A percentile compares a stretch with the other conserved stretches of the same genome.
phyloP scores from a whole-genome alignment of 2,329 filamentous ascomycete species.

The Verticillium isaacii region DNA sequence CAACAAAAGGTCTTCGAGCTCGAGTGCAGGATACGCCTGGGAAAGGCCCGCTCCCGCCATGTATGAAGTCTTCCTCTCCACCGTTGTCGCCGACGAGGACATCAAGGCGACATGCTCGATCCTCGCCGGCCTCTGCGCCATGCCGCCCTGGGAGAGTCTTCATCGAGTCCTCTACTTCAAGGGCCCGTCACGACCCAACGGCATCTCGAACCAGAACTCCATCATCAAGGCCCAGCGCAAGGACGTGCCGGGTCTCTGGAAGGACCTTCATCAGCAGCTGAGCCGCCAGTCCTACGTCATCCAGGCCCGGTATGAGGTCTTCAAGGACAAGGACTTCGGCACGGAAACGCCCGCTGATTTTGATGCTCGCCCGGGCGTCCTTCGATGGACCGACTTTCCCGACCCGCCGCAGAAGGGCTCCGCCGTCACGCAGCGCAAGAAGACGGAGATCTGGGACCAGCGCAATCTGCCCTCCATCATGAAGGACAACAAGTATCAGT shows the following conservation, averaged over 20 bases:
- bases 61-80: constrained; percentile 57
- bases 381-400: constrained; percentile 57
- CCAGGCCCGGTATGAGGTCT: constrained; percentile 50
- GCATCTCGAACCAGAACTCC: constrained; percentile 35
- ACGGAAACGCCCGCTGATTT: constrained; percentile 29
- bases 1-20: background rate
- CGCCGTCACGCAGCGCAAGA: constrained; percentile 45
- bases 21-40: background rate
- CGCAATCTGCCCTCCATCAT: constrained; percentile 42
- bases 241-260: constrained; percentile 39
- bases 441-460: constrained; percentile 51
- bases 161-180: constrained; percentile 51
- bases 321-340: constrained; percentile 42
- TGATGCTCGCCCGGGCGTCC: constrained; percentile 37
- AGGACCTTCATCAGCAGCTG: constrained; percentile 49
- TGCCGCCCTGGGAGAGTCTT: constrained; percentile 44
- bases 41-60: constrained; percentile 25
- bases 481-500: constrained; percentile 49
- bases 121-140: constrained; percentile 53
- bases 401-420: constrained; percentile 47
- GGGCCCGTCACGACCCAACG: constrained; percentile 38
- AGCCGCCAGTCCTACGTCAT: constrained; percentile 53
- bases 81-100: constrained; percentile 45
- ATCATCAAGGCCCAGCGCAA: constrained; percentile 21
- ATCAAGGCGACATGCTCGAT: constrained; percentile 45